These are phyloP conservation scores for Prosopis cineraria DNA, from an alignment of 306 rosid species.

Conservation along the genomic window DNA sequence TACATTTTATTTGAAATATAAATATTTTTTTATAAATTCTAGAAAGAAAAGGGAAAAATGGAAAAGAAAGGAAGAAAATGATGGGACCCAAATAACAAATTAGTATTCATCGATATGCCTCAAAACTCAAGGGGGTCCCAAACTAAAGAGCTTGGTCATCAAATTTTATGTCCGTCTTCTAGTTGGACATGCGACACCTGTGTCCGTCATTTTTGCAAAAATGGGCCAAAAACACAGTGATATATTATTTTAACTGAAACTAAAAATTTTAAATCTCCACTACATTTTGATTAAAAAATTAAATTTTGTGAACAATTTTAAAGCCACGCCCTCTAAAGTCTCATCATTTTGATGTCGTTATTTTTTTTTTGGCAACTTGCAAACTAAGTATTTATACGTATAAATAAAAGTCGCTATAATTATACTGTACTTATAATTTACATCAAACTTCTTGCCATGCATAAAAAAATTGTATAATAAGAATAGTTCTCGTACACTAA, in stretches of 20 bases:
- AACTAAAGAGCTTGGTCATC: not conserved
- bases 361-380: too few species aligned
- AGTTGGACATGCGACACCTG: not conserved
- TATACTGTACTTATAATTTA: too few species aligned
- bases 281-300: not conserved
- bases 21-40: too few species aligned
- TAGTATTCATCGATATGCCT: conserved; percentile 8
- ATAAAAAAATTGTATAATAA: too few species aligned
- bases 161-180: not conserved
- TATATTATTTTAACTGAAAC: too few species aligned
- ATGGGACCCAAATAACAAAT: not conserved
- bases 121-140: conserved; percentile 36
- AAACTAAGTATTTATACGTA: too few species aligned
- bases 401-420: too few species aligned
- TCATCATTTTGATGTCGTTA: too few species aligned
- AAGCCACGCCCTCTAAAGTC: not conserved
- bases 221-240: too few species aligned
- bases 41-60: too few species aligned
- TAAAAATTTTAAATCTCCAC: not conserved
- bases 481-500: not conserved
- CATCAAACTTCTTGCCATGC: too few species aligned
- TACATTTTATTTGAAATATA: not conserved
- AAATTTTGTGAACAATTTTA: not conserved
- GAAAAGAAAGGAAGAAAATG: not conserved
- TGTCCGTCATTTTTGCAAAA: not conserved